phyloP scores from a whole-genome alignment of 1,284 basidiomycete genomes.

The Microbotryum intermedium region DNA sequence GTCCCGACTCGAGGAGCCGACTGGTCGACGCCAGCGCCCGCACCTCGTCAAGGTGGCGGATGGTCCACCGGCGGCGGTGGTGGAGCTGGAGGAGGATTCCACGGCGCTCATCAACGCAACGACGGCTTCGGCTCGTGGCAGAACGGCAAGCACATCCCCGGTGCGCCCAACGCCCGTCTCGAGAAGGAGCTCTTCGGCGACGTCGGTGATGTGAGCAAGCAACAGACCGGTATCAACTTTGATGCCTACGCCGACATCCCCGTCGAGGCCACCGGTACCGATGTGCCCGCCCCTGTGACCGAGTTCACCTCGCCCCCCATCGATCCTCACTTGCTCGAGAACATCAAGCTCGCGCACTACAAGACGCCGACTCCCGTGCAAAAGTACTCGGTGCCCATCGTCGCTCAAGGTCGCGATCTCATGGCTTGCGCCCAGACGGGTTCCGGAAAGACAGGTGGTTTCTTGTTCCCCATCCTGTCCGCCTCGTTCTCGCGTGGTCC shows the following conservation, averaged over 20 bases:
- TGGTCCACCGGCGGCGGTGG: conserved; percentile 10
- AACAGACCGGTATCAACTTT: conserved; percentile 96
- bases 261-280: conserved; percentile 92
- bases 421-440: conserved; percentile 99
- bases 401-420: conserved; percentile 79
- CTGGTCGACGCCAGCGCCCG: conserved; percentile 11
- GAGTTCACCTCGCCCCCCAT: conserved; percentile 83
- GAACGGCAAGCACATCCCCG: conserved; percentile 77
- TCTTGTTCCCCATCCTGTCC: conserved; percentile 98
- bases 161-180: conserved; percentile 69
- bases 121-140: conserved; percentile 66
- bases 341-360: conserved; percentile 89
- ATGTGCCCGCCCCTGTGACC: conserved; percentile 85
- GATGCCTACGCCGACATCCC: conserved; percentile 99
- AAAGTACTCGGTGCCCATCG: conserved; percentile 99
- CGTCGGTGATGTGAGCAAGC: conserved; percentile 55
- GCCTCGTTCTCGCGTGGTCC: conserved; percentile 85
- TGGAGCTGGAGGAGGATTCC: conserved; percentile 14
- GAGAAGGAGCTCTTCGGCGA: conserved; percentile 97
- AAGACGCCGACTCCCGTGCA: conserved; percentile 94
- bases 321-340: conserved; percentile 87
- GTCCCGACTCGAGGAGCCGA: conserved; percentile 8
- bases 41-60: conserved; percentile 13
- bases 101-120: conserved; percentile 33
- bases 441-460: conserved; percentile 98